phyloP scores from a whole-genome alignment of 495 filamentous ascomycete genomes.

The Lepidopterella palustris region DNA sequence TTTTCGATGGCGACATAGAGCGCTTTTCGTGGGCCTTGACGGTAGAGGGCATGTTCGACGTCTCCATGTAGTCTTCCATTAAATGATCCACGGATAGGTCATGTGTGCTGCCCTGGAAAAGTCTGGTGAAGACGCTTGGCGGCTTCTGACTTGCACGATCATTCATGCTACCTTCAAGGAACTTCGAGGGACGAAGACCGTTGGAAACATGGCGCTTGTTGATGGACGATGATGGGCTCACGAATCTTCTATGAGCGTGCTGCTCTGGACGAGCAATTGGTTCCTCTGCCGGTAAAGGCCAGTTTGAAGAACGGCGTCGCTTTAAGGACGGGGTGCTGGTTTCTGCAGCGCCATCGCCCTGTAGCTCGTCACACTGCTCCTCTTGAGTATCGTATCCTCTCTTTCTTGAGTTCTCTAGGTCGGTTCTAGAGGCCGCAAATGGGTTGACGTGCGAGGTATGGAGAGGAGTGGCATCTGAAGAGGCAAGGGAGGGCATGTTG shows the following conservation, averaged over 20 bases:
- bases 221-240: not conserved
- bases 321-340: constrained; percentile 37
- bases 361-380: not conserved
- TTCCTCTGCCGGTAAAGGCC: constrained; percentile 40
- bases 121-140: constrained; percentile 25
- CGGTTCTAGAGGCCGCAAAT: not conserved
- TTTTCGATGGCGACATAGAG: not conserved
- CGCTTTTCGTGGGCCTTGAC: not conserved
- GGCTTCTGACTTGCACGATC: constrained; percentile 30
- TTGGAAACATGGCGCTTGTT: not conserved
- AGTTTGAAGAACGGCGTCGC: constrained; percentile 45
- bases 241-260: not conserved
- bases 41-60: not conserved
- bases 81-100: constrained; percentile 24
- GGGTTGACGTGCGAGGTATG: not conserved
- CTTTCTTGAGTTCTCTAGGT: not conserved
- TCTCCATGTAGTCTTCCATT: constrained; percentile 29
- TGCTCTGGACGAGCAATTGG: not conserved
- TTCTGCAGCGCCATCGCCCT: not conserved
- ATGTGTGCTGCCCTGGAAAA: constrained; percentile 3
- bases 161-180: constrained; percentile 31
- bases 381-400: not conserved
- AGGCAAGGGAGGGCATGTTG: not conserved
- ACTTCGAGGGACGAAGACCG: constrained; percentile 10
- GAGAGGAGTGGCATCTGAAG: not conserved